Percentiles rank a stretch among this genome's conserved stretches.
phyloP scores from a whole-genome alignment of 352 stramenopile genomes.

The Phytophthora megakarya region DNA sequence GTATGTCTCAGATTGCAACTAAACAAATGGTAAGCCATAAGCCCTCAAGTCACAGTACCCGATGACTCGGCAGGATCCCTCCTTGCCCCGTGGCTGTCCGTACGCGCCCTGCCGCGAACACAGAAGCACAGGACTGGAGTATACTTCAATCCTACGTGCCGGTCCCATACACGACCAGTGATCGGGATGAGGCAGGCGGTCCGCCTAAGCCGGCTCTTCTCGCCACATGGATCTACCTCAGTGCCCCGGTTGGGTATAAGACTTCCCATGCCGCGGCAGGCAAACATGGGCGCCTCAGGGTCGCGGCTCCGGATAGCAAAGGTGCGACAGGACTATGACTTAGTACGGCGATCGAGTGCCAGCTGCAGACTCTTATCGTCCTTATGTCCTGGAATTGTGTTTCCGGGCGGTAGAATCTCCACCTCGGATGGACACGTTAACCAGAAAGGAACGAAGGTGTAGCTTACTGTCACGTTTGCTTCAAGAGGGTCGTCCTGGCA shows the following conservation, averaged over 20 bases:
- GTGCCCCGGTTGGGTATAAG: not conserved
- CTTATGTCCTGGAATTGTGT: too few relatives aligned
- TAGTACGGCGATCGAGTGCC: not conserved
- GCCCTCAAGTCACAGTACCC: not conserved
- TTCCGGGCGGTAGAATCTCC: too few relatives aligned
- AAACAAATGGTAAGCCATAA: not conserved
- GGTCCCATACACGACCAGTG: not conserved
- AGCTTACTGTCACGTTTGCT: too few relatives aligned
- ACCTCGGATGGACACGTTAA: too few relatives aligned
- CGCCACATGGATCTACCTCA: not conserved
- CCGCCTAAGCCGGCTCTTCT: constrained; percentile 1
- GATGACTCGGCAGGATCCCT: not conserved
- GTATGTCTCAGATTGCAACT: too few relatives aligned
- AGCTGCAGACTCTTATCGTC: not conserved
- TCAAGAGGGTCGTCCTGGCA: too few relatives aligned
- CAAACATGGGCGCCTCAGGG: not conserved
- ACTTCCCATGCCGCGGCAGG: not conserved
- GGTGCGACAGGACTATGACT: not conserved
- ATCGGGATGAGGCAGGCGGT: not conserved
- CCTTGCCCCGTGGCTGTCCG: not conserved
- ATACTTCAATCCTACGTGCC: not conserved
- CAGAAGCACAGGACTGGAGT: too few relatives aligned
- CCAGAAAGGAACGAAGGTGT: too few relatives aligned
- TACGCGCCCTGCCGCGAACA: not conserved
- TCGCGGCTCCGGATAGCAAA: not conserved